These are phyloP conservation scores for Astragalus glycyphyllos DNA, from an alignment of 306 rosid species.

Conservation along the genomic window DNA sequence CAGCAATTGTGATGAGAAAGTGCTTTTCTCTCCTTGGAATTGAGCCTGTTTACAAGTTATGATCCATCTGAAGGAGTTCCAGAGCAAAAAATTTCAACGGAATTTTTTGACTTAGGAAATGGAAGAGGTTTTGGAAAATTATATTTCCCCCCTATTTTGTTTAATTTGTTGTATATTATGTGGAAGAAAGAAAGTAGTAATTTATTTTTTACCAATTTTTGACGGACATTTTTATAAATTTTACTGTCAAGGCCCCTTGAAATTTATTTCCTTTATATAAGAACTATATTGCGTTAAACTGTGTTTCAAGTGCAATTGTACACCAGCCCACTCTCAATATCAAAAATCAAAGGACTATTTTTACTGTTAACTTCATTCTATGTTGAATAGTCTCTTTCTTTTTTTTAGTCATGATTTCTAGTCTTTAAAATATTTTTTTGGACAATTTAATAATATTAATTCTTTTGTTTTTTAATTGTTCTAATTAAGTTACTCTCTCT, in stretches of 20 bases:
- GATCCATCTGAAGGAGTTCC: conserved; percentile 35
- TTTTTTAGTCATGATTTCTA: too few relatives aligned
- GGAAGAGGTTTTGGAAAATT: neutral
- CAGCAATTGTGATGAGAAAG: conserved; percentile 86
- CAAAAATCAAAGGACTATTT: too few relatives aligned
- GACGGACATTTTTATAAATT: conserved; percentile 1
- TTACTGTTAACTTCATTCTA: too few relatives aligned
- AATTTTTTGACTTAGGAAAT: neutral
- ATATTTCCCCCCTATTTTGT: neutral
- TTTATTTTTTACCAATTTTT: neutral
- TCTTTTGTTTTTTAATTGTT: too few relatives aligned
- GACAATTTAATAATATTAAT: too few relatives aligned
- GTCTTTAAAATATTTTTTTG: too few relatives aligned
- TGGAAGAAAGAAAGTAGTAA: conserved; percentile 24
- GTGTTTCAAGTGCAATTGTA: too few relatives aligned
- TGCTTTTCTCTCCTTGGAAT: conserved; percentile 91
- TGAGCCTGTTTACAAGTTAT: conserved; percentile 85
- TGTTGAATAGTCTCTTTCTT: too few relatives aligned
- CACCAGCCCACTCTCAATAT: too few relatives aligned
- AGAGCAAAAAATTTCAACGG: conserved; percentile 13
- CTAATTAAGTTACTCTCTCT: too few relatives aligned
- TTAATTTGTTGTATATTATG: conserved; percentile 20
- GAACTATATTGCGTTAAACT: neutral
- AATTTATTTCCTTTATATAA: conserved; percentile 18
- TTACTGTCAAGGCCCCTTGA: conserved; percentile 15